Evolutionary conservation across 331 rosid species (phyloP), one percentile per base, ranked within the genome.

Genomic region (Acacia pycnantha): DNA sequence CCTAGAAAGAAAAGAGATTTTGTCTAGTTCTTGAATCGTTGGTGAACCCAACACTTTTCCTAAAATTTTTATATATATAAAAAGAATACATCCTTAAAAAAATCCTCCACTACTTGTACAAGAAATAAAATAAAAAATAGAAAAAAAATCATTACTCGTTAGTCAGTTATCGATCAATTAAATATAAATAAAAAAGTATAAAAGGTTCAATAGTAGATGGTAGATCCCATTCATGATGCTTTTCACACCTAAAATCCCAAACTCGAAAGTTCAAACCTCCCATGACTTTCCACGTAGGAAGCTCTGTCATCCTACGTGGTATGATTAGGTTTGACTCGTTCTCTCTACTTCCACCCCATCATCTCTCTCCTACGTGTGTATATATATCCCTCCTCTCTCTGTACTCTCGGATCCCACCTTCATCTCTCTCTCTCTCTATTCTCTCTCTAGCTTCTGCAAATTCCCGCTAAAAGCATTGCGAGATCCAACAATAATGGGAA

Each of bases 271-370:
- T 65, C 70, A 16, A 33, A 65, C 71, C 71, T 65, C 44, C 8
- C 5, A 65, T 15, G 24, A 33, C 73, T 26, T 68, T 85, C 94
- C 90, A 92, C 90, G 89, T 86, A 26, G 78, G 92, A 89, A 61
- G n/a, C 71, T 13, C 70, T 70, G 44, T 78, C 72, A 40, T 81
- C 83, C 79, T 19, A 59, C 86, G 85, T 88, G 90, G 77, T 54
- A 76, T 43, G 64, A 71, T 82, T 77, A 81, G 56, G 77, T 84
- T 61, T 87, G 94, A 92, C 91, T 82, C 72, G 77, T 77, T 80
- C 84, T 18, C 67, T 65, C 67, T 27, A 35, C 13, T 6, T 24
- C n/a, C 11, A 50, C 10, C 1, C 22, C 8, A 53, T 53, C 24
- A 9, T 9, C 46, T 43, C 46, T 43, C 46, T 43, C 46, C 22